These are phyloP conservation scores for Amphicarpaea edgeworthii DNA, from an alignment of 306 rosid genomes.

Conservation along the genomic window DNA sequence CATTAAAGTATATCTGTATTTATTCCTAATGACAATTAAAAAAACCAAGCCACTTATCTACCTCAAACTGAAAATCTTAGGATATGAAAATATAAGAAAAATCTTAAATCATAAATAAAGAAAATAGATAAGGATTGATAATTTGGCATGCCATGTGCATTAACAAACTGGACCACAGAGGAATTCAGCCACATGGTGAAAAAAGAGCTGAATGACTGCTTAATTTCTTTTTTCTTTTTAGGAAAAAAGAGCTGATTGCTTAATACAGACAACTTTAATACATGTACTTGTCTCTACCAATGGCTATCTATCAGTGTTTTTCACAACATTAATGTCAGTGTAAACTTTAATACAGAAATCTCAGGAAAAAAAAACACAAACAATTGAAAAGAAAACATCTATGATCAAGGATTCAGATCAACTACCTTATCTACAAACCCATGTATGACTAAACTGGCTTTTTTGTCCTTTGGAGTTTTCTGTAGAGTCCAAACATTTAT, in stretches of 20 bases:
- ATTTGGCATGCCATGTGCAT: slow-evolving; percentile 23
- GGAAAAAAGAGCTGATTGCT: background rate
- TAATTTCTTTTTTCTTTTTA: background rate
- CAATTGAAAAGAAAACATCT: slow-evolving; percentile 7
- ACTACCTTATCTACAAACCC: slow-evolving; percentile 92
- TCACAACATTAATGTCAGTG: slow-evolving; percentile 3
- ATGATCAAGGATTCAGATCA: slow-evolving; percentile 36
- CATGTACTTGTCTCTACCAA: slow-evolving; percentile 11
- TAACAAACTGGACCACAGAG: background rate
- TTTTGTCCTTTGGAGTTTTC: slow-evolving; percentile 99
- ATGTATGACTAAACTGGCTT: slow-evolving; percentile 88
- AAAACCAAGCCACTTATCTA: slow-evolving; percentile 23
- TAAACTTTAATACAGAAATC: background rate
- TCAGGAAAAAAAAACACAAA: background rate
- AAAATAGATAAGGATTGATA: slow-evolving; percentile 3
- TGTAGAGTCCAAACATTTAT: slow-evolving; percentile 54
- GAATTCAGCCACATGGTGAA: slow-evolving; percentile 12
- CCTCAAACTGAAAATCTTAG: slow-evolving; percentile 7
- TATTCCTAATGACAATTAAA: slow-evolving; percentile 22
- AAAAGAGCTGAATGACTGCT: slow-evolving; percentile 20
- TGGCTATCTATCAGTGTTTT: slow-evolving; percentile 4
- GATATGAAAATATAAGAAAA: slow-evolving; percentile 16
- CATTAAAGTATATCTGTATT: slow-evolving; percentile 34
- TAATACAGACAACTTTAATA: background rate
- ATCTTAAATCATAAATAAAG: background rate